Percentiles rank a stretch among this genome's conserved stretches.
phyloP scores from a whole-genome alignment of 371 early-diverging fungal genomes.

The Mucor sp. region DNA sequence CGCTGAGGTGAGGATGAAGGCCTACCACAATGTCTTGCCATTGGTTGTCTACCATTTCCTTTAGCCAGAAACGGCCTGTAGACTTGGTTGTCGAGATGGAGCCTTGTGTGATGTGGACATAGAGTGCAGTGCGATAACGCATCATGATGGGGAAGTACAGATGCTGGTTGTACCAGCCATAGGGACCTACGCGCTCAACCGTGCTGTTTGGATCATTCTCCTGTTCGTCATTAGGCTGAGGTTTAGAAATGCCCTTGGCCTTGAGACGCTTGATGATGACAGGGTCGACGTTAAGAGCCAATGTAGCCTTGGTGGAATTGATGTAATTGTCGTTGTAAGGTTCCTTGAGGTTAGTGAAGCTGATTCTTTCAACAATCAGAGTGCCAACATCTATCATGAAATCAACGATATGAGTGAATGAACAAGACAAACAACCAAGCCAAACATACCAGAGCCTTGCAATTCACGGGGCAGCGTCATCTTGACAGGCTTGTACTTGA shows the following conservation, averaged over 20 bases:
- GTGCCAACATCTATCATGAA: constrained; percentile 36
- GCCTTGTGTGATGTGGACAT: constrained; percentile 38
- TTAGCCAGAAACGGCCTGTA: constrained; percentile 45
- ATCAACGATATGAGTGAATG: neutral
- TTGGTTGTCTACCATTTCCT: constrained; percentile 30
- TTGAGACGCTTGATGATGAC: constrained; percentile 30
- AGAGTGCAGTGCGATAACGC: constrained; percentile 45
- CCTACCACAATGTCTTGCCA: constrained; percentile 36
- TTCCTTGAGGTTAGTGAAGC: constrained; percentile 16
- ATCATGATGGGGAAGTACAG: constrained; percentile 42
- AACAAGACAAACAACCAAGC: too few species aligned
- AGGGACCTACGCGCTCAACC: constrained; percentile 3
- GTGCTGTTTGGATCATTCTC: neutral
- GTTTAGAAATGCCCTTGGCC: constrained; percentile 14
- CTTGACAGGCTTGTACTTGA: constrained; percentile 47
- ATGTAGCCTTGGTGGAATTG: constrained; percentile 23
- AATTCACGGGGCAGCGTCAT: constrained; percentile 33
- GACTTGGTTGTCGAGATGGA: constrained; percentile 21
- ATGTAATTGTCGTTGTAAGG: constrained; percentile 18
- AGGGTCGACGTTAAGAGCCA: constrained; percentile 41
- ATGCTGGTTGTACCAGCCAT: constrained; percentile 31
- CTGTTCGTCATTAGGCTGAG: neutral
- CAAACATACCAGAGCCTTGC: constrained; percentile 28
- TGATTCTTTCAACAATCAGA: constrained; percentile 33
- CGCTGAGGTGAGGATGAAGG: constrained; percentile 19